Conservation (phyloP, 2,329 filamentous ascomycete species). For the Paecilomyces sp. region DNA sequence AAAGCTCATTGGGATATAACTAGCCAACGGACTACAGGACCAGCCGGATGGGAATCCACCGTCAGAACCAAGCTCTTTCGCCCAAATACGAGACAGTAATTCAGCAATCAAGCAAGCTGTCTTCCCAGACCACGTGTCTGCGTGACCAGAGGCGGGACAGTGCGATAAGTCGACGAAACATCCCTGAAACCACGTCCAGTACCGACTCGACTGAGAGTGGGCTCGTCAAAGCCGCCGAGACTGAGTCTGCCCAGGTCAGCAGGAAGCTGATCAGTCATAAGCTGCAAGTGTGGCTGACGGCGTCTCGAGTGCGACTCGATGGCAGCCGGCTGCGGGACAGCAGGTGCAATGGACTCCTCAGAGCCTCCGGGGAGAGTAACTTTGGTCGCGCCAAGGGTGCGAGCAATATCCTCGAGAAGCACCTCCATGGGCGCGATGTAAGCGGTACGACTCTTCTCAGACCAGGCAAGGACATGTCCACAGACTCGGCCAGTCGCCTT, state of each 20-base stretch:
- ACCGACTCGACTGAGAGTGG: conserved; percentile 10
- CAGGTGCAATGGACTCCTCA: conserved; percentile 15
- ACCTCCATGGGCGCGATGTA: conserved; percentile 97
- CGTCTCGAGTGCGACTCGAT: conserved; percentile 12
- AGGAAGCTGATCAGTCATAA: conserved; percentile 18
- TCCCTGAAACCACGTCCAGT: conserved; percentile 10
- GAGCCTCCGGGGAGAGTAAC: conserved; percentile 61
- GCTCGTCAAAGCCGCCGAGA: conserved; percentile 14
- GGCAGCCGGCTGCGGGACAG: conserved; percentile 9
- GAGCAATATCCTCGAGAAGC: conserved; percentile 74
- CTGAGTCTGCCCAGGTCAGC: conserved; percentile 17
- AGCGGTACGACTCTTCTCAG: conserved; percentile 67
- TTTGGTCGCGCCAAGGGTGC: conserved; percentile 62
- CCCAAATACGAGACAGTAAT: background rate
- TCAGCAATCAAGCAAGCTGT: conserved; percentile 30
- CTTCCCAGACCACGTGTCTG: conserved; percentile 30
- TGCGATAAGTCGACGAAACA: conserved; percentile 17
- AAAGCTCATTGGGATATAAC: no score
- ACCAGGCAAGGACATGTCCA: conserved; percentile 87
- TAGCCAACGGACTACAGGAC: no score
- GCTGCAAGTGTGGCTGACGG: conserved; percentile 14
- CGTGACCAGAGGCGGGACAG: conserved; percentile 19
- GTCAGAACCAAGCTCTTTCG: no score
- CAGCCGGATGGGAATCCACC: no score
- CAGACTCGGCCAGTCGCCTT: conserved; percentile 71